Conservation (phyloP, 2,329 filamentous ascomycete species). For the Madurella mycetomatis region DNA sequence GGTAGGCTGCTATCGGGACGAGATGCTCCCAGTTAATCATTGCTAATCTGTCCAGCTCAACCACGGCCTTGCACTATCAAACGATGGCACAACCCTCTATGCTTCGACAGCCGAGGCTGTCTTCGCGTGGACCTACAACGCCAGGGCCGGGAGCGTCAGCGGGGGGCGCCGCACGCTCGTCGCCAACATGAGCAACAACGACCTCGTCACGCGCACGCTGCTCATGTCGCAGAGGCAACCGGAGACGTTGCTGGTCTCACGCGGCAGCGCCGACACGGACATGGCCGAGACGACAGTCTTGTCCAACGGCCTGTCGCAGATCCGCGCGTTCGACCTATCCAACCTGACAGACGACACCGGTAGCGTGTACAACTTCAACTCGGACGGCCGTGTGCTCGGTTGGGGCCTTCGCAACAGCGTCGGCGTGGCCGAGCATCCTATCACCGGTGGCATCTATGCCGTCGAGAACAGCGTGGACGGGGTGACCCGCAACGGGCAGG, state of each 20-base stretch:
- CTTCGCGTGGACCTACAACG: conserved; percentile 58
- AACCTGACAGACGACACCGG: conserved; percentile 26
- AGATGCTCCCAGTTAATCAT: background rate
- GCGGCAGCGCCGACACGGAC: conserved; percentile 56
- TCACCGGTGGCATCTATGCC: conserved; percentile 48
- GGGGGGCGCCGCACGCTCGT: conserved; percentile 46
- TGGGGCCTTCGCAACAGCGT: conserved; percentile 73
- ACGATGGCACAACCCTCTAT: conserved; percentile 44
- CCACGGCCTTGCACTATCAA: conserved; percentile 45
- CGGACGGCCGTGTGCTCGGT: conserved; percentile 47
- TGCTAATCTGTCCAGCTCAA: conserved; percentile 36
- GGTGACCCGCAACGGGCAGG: conserved; percentile 51
- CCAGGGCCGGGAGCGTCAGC: conserved; percentile 40
- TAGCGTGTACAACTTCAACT: conserved; percentile 42
- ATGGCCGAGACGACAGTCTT: conserved; percentile 45
- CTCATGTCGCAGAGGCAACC: conserved; percentile 49
- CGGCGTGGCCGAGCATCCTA: conserved; percentile 61
- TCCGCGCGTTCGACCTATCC: conserved; percentile 46
- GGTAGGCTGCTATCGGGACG: conserved; percentile 28
- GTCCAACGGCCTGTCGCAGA: conserved; percentile 52
- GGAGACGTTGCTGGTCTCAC: conserved; percentile 55
- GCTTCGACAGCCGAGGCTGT: conserved; percentile 51
- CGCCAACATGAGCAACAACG: conserved; percentile 53
- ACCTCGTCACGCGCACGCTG: conserved; percentile 60
- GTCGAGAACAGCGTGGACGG: conserved; percentile 71